Evolutionary conservation across 2,329 filamentous ascomycete species (phyloP).

Genomic region (Hypoxylon sp.): DNA sequence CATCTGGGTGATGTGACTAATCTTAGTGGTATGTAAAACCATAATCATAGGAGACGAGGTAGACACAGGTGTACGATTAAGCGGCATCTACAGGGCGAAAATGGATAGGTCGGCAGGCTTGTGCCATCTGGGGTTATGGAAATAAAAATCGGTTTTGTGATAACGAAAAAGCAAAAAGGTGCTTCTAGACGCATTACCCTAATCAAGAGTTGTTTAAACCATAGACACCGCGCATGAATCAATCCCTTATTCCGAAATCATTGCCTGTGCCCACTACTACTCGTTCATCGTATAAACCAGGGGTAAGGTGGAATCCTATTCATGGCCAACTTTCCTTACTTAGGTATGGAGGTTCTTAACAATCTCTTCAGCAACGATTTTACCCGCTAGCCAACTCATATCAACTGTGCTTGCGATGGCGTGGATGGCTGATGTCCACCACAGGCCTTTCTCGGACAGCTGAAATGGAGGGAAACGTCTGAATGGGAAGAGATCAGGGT

Average conservation of each 20-base stretch:
- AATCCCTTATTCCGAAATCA: conserved; percentile 22
- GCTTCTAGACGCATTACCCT: conserved; percentile 17
- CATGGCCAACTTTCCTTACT: neutral
- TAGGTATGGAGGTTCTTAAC: conserved; percentile 33
- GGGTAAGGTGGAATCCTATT: neutral
- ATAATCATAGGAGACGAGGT: conserved; percentile 27
- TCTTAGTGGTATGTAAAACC: conserved; percentile 31
- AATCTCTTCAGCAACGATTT: conserved; percentile 46
- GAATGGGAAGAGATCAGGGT: conserved; percentile 39
- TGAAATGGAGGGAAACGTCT: conserved; percentile 41
- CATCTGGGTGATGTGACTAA: conserved; percentile 15
- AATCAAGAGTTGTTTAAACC: conserved; percentile 31
- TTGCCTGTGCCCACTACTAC: neutral
- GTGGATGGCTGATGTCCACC: conserved; percentile 50
- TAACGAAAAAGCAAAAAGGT: conserved; percentile 20
- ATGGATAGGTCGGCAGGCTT: conserved; percentile 44
- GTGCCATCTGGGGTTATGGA: conserved; percentile 23
- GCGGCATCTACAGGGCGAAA: conserved; percentile 40
- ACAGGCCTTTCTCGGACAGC: conserved; percentile 45
- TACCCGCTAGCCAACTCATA: conserved; percentile 49
- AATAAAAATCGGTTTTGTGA: conserved; percentile 41
- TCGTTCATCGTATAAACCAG: neutral
- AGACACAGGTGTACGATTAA: conserved; percentile 49
- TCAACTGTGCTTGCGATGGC: conserved; percentile 46
- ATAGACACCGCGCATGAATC: conserved; percentile 26